Evolutionary conservation across 2,329 filamentous ascomycete genomes (phyloP).

Genomic region (Metarhizium guizhouense): DNA sequence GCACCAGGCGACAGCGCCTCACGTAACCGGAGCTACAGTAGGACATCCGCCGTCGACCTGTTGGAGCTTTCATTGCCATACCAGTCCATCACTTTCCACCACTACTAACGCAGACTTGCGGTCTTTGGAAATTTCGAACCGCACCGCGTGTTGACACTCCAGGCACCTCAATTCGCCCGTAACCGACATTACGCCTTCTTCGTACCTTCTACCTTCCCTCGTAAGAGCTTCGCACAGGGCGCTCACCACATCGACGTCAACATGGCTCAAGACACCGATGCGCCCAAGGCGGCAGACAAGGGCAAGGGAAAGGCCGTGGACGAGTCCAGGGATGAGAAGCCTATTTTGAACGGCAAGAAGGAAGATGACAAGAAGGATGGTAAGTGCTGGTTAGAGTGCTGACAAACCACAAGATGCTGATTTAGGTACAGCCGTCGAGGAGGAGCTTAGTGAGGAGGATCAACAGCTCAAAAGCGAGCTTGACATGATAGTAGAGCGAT

Average conservation of each 20-base stretch:
- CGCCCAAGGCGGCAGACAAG: constrained; percentile 79
- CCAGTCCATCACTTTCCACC: constrained; percentile 28
- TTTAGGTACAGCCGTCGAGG: constrained; percentile 35
- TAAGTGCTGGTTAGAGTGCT: constrained; percentile 22
- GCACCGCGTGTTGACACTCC: neutral
- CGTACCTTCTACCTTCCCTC: constrained; percentile 5
- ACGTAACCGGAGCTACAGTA: constrained; percentile 33
- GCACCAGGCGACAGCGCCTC: constrained; percentile 33
- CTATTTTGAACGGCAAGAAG: constrained; percentile 64
- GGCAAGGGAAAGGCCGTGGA: constrained; percentile 89
- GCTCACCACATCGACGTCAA: constrained; percentile 28
- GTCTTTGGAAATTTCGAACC: neutral
- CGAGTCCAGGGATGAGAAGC: constrained; percentile 60
- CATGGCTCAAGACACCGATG: constrained; percentile 93
- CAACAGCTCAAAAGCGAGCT: constrained; percentile 97
- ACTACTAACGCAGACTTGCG: neutral
- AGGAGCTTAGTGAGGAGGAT: constrained; percentile 96
- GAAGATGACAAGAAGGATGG: constrained; percentile 55
- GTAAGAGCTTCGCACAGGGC: constrained; percentile 16
- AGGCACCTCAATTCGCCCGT: neutral
- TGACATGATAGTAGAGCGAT: constrained; percentile 92
- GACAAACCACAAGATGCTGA: constrained; percentile 13
- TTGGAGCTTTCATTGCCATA: constrained; percentile 26
- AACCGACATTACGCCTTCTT: neutral
- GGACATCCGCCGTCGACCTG: constrained; percentile 1